A percentile compares a stretch with the other conserved stretches of the same genome.
These are phyloP conservation scores for Aspergillus piperis DNA, from an alignment of 2,329 filamentous ascomycete genomes.

Conservation along the genomic window DNA sequence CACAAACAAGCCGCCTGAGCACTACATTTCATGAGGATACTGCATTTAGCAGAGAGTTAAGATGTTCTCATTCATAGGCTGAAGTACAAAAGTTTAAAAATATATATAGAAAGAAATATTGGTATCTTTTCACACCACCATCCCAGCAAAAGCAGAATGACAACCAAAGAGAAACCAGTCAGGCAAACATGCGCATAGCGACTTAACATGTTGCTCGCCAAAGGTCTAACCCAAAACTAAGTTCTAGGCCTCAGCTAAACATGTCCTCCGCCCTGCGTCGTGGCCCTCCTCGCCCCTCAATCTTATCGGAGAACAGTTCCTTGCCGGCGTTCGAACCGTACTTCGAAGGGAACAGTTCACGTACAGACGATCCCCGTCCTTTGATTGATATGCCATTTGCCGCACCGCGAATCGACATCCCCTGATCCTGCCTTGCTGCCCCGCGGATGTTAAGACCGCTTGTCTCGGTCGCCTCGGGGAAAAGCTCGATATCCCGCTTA, in stretches of 20 bases:
- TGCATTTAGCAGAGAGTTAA: neutral
- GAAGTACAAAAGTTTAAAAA: conserved; percentile 1
- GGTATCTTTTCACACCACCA: conserved; percentile 10
- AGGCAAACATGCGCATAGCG: neutral
- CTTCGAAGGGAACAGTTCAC: conserved; percentile 70
- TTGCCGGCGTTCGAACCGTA: conserved; percentile 62
- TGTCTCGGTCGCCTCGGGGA: conserved; percentile 37
- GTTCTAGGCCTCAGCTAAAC: conserved; percentile 57
- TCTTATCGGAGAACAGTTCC: conserved; percentile 66
- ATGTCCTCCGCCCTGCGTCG: conserved; percentile 72
- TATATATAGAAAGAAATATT: neutral
- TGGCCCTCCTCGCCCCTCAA: conserved; percentile 59
- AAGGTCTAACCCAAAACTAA: neutral
- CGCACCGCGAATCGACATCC: conserved; percentile 42
- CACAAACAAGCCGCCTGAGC: neutral
- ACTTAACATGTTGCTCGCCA: neutral
- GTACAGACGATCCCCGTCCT: conserved; percentile 65
- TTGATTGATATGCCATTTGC: conserved; percentile 66
- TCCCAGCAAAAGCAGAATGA: neutral
- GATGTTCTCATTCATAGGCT: neutral
- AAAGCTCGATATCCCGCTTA: conserved; percentile 41
- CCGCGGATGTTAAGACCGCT: conserved; percentile 63
- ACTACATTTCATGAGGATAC: no score
- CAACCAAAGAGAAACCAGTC: neutral
- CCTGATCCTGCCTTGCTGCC: conserved; percentile 47